Evolutionary conservation across 2,329 filamentous ascomycete species (phyloP).

Genomic region (Aureobasidium sp.): DNA sequence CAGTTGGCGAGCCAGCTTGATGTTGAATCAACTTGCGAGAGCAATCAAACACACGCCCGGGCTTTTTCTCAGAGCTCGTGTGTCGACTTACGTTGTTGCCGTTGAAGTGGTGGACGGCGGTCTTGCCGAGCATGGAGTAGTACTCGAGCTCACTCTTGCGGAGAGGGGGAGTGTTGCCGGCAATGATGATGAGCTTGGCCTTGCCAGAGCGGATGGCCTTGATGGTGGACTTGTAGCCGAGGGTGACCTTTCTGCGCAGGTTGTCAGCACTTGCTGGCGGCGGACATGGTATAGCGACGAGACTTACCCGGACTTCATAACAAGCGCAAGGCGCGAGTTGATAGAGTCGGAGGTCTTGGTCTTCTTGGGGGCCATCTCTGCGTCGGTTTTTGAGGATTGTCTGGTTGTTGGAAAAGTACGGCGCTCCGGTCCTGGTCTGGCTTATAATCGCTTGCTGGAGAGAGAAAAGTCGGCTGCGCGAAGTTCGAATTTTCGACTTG

Average conservation of each 20-base stretch:
- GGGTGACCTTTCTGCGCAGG: background rate
- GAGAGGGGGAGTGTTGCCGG: constrained; percentile 94
- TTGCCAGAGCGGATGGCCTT: constrained; percentile 86
- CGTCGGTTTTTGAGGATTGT: constrained; percentile 10
- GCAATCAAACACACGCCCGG: constrained; percentile 7
- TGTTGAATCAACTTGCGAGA: constrained; percentile 10
- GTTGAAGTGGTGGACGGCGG: constrained; percentile 92
- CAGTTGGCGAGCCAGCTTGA: constrained; percentile 9
- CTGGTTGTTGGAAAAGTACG: constrained; percentile 2
- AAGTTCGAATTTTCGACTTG: background rate
- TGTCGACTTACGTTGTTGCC: constrained; percentile 90
- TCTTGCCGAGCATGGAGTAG: constrained; percentile 89
- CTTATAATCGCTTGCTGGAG: constrained; percentile 4
- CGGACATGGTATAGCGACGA: background rate
- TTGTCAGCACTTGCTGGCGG: background rate
- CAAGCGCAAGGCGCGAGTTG: constrained; percentile 62
- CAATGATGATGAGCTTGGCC: constrained; percentile 96
- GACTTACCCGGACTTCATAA: constrained; percentile 54
- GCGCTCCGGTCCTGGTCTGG: constrained; percentile 13
- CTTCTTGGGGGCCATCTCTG: constrained; percentile 46
- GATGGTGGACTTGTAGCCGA: constrained; percentile 3
- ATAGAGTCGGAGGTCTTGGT: constrained; percentile 83
- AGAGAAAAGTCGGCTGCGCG: background rate
- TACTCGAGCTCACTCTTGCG: constrained; percentile 83
- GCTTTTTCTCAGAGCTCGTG: constrained; percentile 31